A percentile compares a stretch with the other conserved stretches of the same genome.
Evolutionary conservation across 352 stramenopile genomes (phyloP).

Genomic region (Phytophthora niederhauseri): DNA sequence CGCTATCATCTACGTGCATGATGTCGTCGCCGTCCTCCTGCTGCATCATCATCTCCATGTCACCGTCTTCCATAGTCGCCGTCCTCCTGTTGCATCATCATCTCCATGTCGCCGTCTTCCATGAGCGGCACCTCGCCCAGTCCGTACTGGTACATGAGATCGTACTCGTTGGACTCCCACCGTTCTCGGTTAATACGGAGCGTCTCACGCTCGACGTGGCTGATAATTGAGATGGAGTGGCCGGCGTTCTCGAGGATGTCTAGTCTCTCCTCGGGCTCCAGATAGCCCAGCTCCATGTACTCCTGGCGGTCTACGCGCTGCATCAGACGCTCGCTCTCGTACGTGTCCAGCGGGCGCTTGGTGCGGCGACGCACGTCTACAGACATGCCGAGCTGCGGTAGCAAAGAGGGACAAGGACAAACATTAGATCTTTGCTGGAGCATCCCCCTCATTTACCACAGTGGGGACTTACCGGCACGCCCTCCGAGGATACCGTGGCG

Average conservation of each 20-base stretch:
- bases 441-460: not conserved
- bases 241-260: conserved; percentile 77
- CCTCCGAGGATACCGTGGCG: conserved; percentile 77
- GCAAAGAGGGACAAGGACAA: not conserved
- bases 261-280: conserved; percentile 78
- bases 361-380: conserved; percentile 66
- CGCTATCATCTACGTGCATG: conserved; percentile 58
- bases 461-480: conserved; percentile 60
- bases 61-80: conserved; percentile 58
- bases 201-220: conserved; percentile 66
- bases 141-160: conserved; percentile 83
- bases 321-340: conserved; percentile 59
- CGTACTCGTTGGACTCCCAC: conserved; percentile 88
- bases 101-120: conserved; percentile 62
- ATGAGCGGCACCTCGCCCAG: conserved; percentile 68
- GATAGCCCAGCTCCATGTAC: conserved; percentile 85
- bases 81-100: conserved; percentile 48
- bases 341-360: conserved; percentile 66
- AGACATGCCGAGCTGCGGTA: conserved; percentile 65
- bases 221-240: conserved; percentile 68
- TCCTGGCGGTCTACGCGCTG: conserved; percentile 69
- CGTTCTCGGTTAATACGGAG: conserved; percentile 81
- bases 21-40: conserved; percentile 49
- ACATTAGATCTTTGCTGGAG: conserved; percentile 2
- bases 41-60: conserved; percentile 59